Evolutionary conservation across 75 land plant species (phyloP), one percentile per base, ranked within the genome.

Genomic region (Adiantum capillusveneris): DNA sequence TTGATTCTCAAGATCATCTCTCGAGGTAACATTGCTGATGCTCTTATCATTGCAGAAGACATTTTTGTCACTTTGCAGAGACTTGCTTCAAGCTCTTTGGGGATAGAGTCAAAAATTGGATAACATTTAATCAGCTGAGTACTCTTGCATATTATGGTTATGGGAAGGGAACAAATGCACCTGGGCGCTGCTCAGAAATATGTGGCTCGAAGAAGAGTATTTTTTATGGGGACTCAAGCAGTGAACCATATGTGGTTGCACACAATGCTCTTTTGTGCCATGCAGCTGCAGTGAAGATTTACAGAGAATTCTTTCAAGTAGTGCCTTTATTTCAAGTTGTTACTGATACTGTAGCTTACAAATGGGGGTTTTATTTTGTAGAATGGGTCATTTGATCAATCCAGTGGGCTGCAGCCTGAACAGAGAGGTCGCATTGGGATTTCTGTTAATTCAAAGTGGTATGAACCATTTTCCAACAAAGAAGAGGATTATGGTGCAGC

Each of bases 351-450:
- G 13, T 39, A 9, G 42, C 13, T 9, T 7, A 39, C 7, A 39
- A 9, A 13, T 39, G 42, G 13, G 13, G 42, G 12, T 7, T 39
- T 9, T 7, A 39, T 9, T 39, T 9, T 9, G 42, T 24, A 25
- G 6, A 17, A 2, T 56, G 27, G 14, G 22, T 11, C 57, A 27
- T 29, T 24, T 27, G 45, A n/a, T 39, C 42, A 7, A 9, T 39
- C 12, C 13, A 13, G 7, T 39, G 30, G 1, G 16, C 25, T 61
- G 63, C 29, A 83, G 87, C 41, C 29, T 14, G 49, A 68, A 60
- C 84, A 73, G 69, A 77, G 75, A 6, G 89, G 90, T 17, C 25
- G 48, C 0, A 77, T 88, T 21, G 90, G 90, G 21, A 74, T 88
- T 0, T 66, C 71, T 21, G 6, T 68, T n/a, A 53, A 36, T 27